Base-by-base conservation (phyloP, 257 asterid species). In the Linaria vulgaris region DNA sequence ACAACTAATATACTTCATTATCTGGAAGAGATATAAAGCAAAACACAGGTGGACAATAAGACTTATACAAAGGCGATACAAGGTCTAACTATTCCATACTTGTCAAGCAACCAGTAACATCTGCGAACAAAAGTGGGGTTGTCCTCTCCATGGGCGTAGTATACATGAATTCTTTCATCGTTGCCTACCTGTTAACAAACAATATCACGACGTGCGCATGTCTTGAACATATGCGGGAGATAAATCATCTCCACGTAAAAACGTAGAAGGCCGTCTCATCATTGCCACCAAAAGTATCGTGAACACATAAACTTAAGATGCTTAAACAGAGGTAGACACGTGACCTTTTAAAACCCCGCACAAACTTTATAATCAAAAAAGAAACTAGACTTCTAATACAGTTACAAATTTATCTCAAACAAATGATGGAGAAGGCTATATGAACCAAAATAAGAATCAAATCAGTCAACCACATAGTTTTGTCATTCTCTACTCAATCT, bases 71-170 rank as follows among this genome's bases (percentile, higher is more conserved):
- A 59, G 66, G 53, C 39, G 44, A 41, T 67, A 23, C 46, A 68
- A 61, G 44, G 68, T 47, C 54, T 56, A 71, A 54, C 9, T 10
- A 61, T 48, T 67, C 39, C 95, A 73, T 86, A 92, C 99, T 92
- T 92, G 80, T 92, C 97, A 59, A 92, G 96, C 54, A 92, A 85
- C 99, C 99, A 92, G 77, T 89, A 92, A 73, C 99, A 92, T 84
- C 99, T 85, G 66, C 99, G 96, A 58, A 89, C 99, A 79, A 92
- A 92, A 56, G 97, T 92, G 30, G 91, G 78, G 51, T 73, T 84
- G 72, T 82, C 94, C 80, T 89, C 94, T 61, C 99, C 99, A 69
- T 89, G 99, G 52, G 99, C 99, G 77, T 92, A 92, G 88, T 92
- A 92, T 61, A 89, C 99, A 85, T 92, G 97, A 74, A 92, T 92